A percentile compares a stretch with the other conserved stretches of the same genome.
These are phyloP conservation scores for Bruguiera sexangula DNA, from an alignment of 345 rosid species.

Conservation along the genomic window DNA sequence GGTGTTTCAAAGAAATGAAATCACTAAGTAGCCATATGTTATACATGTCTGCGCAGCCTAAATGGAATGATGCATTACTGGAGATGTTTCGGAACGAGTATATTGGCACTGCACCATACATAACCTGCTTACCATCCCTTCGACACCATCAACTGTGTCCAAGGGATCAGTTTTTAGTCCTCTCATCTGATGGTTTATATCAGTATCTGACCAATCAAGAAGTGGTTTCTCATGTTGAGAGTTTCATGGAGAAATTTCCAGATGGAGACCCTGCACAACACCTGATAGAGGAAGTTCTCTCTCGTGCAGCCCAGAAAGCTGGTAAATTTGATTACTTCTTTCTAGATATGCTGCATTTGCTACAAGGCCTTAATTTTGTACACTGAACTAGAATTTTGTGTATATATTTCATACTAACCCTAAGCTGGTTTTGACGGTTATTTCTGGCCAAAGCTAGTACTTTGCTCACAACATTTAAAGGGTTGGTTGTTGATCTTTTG, in stretches of 20 bases:
- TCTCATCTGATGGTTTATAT: slow-evolving; percentile 94
- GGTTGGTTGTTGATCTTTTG: too few relatives aligned
- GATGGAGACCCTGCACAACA: slow-evolving; percentile 98
- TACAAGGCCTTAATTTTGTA: not conserved
- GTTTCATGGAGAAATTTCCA: slow-evolving; percentile 87
- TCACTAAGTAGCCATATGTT: slow-evolving; percentile 7
- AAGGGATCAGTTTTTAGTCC: slow-evolving; percentile 83
- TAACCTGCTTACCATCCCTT: slow-evolving; percentile 84
- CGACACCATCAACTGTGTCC: slow-evolving; percentile 73
- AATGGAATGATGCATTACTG: slow-evolving; percentile 67
- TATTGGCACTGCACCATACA: slow-evolving; percentile 81
- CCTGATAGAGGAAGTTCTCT: slow-evolving; percentile 84
- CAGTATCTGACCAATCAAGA: slow-evolving; percentile 89
- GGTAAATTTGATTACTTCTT: slow-evolving; percentile 41
- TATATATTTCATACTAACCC: not conserved
- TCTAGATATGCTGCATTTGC: not conserved
- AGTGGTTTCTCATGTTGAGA: slow-evolving; percentile 78
- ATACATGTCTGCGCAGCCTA: slow-evolving; percentile 60
- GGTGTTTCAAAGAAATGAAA: not conserved
- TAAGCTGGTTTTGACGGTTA: not conserved
- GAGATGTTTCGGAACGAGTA: slow-evolving; percentile 87
- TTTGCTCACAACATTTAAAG: too few relatives aligned
- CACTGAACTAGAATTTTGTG: not conserved
- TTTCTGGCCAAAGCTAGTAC: not conserved
- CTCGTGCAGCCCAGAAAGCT: slow-evolving; percentile 95